phyloP scores from a whole-genome alignment of 352 stramenopile species.

The Elongisporangium prolatum region DNA sequence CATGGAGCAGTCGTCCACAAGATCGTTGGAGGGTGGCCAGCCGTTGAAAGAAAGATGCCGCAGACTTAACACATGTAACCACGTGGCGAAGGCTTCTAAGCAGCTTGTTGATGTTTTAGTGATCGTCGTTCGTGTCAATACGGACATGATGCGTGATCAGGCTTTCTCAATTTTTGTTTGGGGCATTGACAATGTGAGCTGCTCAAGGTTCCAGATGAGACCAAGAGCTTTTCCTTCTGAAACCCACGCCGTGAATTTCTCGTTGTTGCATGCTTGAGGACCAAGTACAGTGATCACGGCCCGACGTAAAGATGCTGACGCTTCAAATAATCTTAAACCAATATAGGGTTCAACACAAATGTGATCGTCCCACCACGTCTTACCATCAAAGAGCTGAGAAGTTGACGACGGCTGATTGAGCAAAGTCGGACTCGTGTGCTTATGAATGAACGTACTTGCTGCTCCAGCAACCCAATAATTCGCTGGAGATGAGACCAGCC shows the following conservation, averaged over 20 bases:
- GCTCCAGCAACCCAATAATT: neutral
- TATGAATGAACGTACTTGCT: neutral
- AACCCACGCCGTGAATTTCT: constrained; percentile 9
- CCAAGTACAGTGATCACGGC: constrained; percentile 5
- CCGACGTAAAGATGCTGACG: neutral
- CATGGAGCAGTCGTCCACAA: too few species aligned
- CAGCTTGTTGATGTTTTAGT: too few species aligned
- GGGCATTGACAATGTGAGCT: constrained; percentile 5
- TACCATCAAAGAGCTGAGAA: neutral
- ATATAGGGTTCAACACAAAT: neutral
- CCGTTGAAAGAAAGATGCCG: constrained; percentile 14
- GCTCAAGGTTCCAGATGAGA: neutral
- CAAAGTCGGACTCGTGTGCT: too few species aligned
- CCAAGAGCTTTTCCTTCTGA: constrained; percentile 3
- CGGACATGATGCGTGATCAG: too few species aligned
- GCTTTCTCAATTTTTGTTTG: neutral
- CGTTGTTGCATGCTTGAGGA: constrained; percentile 4
- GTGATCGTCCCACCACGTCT: neutral
- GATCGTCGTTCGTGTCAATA: too few species aligned
- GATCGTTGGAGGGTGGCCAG: neutral
- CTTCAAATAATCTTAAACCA: neutral
- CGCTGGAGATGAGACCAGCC: neutral
- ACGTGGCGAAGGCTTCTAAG: too few species aligned
- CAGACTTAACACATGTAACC: too few species aligned
- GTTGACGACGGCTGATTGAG: neutral